phyloP scores from a whole-genome alignment of 1,284 basidiomycete genomes.

The Ceratobasidium sp. region DNA sequence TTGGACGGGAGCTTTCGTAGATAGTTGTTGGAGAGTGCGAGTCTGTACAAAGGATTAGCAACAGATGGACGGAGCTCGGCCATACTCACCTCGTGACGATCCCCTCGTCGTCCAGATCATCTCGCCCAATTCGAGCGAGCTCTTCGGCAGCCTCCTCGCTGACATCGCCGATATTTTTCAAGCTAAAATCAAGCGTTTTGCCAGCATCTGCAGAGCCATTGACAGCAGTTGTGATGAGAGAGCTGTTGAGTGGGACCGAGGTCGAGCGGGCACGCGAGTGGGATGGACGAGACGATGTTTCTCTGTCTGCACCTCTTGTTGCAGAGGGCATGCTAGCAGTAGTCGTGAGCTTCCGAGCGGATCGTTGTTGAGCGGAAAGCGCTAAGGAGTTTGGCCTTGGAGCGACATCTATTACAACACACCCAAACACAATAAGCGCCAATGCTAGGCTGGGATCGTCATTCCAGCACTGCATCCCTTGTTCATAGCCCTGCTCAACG shows the following conservation, averaged over 20 bases:
- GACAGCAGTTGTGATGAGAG: constrained; percentile 70
- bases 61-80: constrained; percentile 30
- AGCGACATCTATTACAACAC: constrained; percentile 12
- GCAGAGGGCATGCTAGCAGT: constrained; percentile 2
- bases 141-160: constrained; percentile 74
- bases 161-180: constrained; percentile 76
- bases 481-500: neutral
- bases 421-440: constrained; percentile 2
- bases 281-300: constrained; percentile 2
- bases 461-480: neutral
- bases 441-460: neutral
- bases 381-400: constrained; percentile 8
- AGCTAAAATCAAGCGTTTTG: constrained; percentile 80
- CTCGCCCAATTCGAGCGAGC: constrained; percentile 66
- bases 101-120: constrained; percentile 59
- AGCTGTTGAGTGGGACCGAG: constrained; percentile 54
- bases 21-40: constrained; percentile 87
- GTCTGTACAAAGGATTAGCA: constrained; percentile 54
- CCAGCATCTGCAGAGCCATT: constrained; percentile 75
- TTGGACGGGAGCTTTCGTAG: constrained; percentile 80
- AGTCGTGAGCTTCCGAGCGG: neutral
- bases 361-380: constrained; percentile 35
- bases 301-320: no score
- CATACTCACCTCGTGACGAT: constrained; percentile 70
- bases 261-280: constrained; percentile 21